A percentile compares a stretch with the other conserved stretches of the same genome.
These are phyloP conservation scores for Moricandia arvensis DNA, from an alignment of 345 rosid genomes.

Conservation along the genomic window DNA sequence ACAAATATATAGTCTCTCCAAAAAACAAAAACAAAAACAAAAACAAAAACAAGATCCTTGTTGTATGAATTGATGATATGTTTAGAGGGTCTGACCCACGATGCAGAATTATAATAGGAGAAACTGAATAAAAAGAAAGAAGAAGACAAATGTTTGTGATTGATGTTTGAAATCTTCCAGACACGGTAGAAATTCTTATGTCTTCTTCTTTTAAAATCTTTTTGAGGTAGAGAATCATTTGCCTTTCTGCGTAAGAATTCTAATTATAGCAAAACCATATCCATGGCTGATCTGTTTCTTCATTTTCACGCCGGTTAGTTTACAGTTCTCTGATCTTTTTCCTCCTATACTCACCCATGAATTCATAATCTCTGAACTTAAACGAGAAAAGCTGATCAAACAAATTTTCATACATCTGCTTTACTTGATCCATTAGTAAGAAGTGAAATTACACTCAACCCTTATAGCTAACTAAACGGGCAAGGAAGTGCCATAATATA, in stretches of 20 bases:
- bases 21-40: too few relatives aligned
- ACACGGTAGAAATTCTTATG: constrained; percentile 26
- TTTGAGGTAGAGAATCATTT: constrained; percentile 32
- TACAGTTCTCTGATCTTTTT: constrained; percentile 5
- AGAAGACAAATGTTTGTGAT: neutral
- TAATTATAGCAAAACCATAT: constrained; percentile 26
- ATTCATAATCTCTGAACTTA: neutral
- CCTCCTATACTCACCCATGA: neutral
- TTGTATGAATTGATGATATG: neutral
- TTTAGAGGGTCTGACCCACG: neutral
- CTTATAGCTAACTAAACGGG: neutral
- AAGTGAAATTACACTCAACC: neutral
- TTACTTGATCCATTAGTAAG: neutral
- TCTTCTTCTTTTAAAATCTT: constrained; percentile 7
- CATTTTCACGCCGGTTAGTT: constrained; percentile 16
- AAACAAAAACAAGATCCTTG: neutral
- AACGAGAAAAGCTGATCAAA: neutral
- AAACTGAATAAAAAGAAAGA: neutral
- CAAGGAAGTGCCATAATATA: neutral
- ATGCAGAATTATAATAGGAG: constrained; percentile 28
- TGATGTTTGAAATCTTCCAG: constrained; percentile 22
- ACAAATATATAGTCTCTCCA: too few relatives aligned
- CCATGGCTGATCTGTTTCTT: constrained; percentile 34
- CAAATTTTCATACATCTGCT: neutral
- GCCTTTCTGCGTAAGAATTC: constrained; percentile 12